A percentile compares a stretch with the other conserved stretches of the same genome.
Evolutionary conservation across 441 rosid species (phyloP).

Genomic region (Jatropha podagrica): DNA sequence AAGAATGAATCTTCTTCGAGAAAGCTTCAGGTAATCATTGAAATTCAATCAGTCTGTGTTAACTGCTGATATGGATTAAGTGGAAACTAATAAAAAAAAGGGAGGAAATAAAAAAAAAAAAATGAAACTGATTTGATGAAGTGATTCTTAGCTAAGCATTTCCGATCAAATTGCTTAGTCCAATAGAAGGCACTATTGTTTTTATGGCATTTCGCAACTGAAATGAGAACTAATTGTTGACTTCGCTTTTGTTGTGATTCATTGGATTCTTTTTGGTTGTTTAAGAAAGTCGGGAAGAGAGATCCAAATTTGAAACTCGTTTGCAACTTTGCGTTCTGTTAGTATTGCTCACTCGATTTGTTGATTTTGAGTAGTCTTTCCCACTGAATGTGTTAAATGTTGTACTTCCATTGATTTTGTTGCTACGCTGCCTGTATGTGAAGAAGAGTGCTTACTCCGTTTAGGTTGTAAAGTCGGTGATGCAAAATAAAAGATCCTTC

Average conservation of each 20-base stretch:
- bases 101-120: too few relatives aligned
- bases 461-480: too few relatives aligned
- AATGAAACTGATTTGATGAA: too few relatives aligned
- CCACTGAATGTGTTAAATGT: too few relatives aligned
- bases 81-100: too few relatives aligned
- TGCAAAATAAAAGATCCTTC: neutral
- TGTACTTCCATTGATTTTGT: too few relatives aligned
- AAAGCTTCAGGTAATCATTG: constrained; percentile 46
- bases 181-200: too few relatives aligned
- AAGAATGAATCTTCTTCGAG: constrained; percentile 26
- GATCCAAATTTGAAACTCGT: neutral
- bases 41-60: constrained; percentile 6
- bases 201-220: neutral
- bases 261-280: neutral
- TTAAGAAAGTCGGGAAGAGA: neutral
- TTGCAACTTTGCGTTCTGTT: neutral
- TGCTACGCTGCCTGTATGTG: neutral
- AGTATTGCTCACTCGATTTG: neutral
- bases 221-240: neutral
- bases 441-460: neutral
- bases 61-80: too few relatives aligned
- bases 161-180: too few relatives aligned
- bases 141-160: too few relatives aligned
- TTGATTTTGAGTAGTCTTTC: neutral
- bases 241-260: neutral